Conservation (phyloP, 495 filamentous ascomycete genomes). For the Penicillium fimorum region DNA sequence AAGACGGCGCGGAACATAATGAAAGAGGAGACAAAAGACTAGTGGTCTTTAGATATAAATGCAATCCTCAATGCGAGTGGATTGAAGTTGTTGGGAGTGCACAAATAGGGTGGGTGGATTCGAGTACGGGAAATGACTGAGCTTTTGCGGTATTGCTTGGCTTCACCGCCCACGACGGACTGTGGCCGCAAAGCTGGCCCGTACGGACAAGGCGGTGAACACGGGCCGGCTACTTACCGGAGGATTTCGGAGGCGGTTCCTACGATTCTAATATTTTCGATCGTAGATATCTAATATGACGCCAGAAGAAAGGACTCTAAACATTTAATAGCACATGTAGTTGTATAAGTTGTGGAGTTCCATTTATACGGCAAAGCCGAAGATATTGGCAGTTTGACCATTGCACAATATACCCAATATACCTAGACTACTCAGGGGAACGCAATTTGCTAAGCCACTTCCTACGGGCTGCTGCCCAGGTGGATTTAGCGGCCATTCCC, state of each 20-base stretch:
- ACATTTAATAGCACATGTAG: not conserved
- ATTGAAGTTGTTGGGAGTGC: slow-evolving; percentile 28
- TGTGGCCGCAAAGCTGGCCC: not conserved
- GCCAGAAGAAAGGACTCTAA: not conserved
- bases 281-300: not conserved
- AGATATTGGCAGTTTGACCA: not conserved
- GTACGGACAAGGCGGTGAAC: not conserved
- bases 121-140: slow-evolving; percentile 32
- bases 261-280: not conserved
- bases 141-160: slow-evolving; percentile 32
- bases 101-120: slow-evolving; percentile 26
- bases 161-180: slow-evolving; percentile 12
- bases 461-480: not conserved
- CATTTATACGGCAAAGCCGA: not conserved
- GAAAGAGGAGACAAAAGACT: slow-evolving; percentile 28
- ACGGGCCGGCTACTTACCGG: not conserved
- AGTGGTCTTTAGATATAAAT: slow-evolving; percentile 17
- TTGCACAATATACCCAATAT: not conserved
- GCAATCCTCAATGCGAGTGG: slow-evolving; percentile 31
- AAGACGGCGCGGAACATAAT: slow-evolving; percentile 73
- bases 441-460: not conserved
- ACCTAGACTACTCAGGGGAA: slow-evolving; percentile 1
- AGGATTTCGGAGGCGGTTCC: not conserved
- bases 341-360: not conserved
- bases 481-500: slow-evolving; percentile 3